Percentiles rank a stretch among this genome's conserved stretches.
These are phyloP conservation scores for Neocallimastix lanati DNA, from an alignment of 192 early-diverging fungal species.

Conservation along the genomic window DNA sequence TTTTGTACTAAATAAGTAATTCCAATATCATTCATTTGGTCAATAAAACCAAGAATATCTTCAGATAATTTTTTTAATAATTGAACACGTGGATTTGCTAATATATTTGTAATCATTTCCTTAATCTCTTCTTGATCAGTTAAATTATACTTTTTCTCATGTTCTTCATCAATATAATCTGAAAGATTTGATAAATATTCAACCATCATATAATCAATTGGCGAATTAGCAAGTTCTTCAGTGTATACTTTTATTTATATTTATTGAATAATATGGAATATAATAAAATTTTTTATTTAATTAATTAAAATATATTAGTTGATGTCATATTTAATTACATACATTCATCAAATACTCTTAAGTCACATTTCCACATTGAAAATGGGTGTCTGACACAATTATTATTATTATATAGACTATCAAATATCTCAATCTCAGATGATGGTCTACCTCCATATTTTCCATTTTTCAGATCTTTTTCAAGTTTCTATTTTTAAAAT, in stretches of 20 bases:
- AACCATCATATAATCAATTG: background rate
- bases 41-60: background rate
- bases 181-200: background rate
- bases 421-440: background rate
- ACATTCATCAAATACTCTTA: background rate
- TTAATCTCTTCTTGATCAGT: background rate
- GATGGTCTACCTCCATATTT: background rate
- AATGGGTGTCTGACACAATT: background rate
- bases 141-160: background rate
- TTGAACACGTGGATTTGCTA: background rate
- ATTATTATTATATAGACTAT: background rate
- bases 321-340: background rate
- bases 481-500: background rate
- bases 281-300: too few relatives aligned
- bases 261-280: too few relatives aligned
- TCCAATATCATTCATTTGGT: background rate
- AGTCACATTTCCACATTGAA: background rate
- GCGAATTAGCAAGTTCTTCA: background rate
- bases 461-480: background rate
- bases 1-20: background rate
- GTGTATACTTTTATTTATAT: background rate
- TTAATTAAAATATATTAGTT: too few relatives aligned
- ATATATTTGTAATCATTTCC: background rate
- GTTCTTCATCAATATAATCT: background rate
- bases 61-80: background rate